These are phyloP conservation scores for Aspergillus leporis DNA, from an alignment of 495 filamentous ascomycete species.

Conservation along the genomic window DNA sequence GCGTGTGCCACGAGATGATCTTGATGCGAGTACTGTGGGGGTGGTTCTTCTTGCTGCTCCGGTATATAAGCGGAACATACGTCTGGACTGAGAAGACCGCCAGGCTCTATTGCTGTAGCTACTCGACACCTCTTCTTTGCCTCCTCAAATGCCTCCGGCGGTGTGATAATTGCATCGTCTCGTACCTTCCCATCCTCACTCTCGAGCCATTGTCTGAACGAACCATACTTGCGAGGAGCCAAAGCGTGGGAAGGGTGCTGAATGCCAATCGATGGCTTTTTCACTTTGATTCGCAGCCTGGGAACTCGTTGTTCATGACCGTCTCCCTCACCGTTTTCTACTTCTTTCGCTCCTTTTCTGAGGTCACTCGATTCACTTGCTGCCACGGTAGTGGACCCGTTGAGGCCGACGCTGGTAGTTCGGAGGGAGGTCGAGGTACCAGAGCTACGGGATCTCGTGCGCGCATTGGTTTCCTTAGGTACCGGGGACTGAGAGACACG, in stretches of 20 bases:
- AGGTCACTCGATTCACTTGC: neutral
- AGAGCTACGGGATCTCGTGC: slow-evolving; percentile 38
- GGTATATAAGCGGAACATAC: slow-evolving; percentile 74
- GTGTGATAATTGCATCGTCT: slow-evolving; percentile 47
- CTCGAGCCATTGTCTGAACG: slow-evolving; percentile 60
- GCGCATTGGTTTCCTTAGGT: slow-evolving; percentile 30
- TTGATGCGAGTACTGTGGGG: slow-evolving; percentile 76
- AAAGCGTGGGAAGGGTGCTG: slow-evolving; percentile 55
- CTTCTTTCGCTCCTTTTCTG: slow-evolving; percentile 10
- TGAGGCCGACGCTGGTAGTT: slow-evolving; percentile 20
- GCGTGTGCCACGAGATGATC: slow-evolving; percentile 85
- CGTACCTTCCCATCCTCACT: slow-evolving; percentile 39
- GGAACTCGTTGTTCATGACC: slow-evolving; percentile 34
- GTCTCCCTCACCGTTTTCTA: slow-evolving; percentile 20
- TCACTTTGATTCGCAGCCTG: slow-evolving; percentile 53
- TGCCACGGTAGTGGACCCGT: slow-evolving; percentile 18
- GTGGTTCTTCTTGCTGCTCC: slow-evolving; percentile 71
- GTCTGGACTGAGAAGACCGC: slow-evolving; percentile 70
- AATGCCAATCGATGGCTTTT: slow-evolving; percentile 50
- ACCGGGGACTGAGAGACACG: slow-evolving; percentile 35
- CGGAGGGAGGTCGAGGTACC: slow-evolving; percentile 19
- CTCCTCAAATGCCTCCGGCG: slow-evolving; percentile 57
- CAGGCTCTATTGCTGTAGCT: slow-evolving; percentile 67
- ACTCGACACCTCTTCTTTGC: slow-evolving; percentile 56
- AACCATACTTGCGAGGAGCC: slow-evolving; percentile 42